These are phyloP conservation scores for Phialophora macrospora DNA, from an alignment of 2,329 filamentous ascomycete genomes.

Conservation along the genomic window DNA sequence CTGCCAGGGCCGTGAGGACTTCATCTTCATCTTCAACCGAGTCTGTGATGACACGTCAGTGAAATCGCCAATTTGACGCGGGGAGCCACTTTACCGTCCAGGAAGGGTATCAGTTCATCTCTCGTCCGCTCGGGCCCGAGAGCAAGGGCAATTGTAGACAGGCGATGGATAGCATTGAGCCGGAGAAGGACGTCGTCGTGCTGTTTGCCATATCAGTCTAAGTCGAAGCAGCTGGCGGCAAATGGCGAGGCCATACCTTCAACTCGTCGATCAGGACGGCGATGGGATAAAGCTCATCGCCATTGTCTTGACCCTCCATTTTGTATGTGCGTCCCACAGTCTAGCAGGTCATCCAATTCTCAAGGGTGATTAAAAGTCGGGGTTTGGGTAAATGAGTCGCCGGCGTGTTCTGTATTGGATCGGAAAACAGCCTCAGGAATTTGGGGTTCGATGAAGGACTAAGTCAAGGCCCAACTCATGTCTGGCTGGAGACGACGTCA, in stretches of 20 bases:
- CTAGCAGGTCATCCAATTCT: constrained; percentile 40
- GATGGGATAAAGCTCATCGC: constrained; percentile 99
- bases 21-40: constrained; percentile 99
- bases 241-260: constrained; percentile 69
- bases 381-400: constrained; percentile 9
- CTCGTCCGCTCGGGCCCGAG: constrained; percentile 94
- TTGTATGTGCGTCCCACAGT: constrained; percentile 52
- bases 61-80: constrained; percentile 37
- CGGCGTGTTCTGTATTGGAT: constrained; percentile 5
- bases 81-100: constrained; percentile 74
- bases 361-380: constrained; percentile 17
- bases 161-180: constrained; percentile 96
- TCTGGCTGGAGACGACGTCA: constrained; percentile 25
- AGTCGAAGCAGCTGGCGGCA: background rate
- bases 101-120: constrained; percentile 97
- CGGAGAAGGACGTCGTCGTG: constrained; percentile 98
- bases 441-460: constrained; percentile 13
- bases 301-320: constrained; percentile 92
- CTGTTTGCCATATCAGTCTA: constrained; percentile 56
- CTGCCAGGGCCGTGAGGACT: constrained; percentile 93
- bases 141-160: constrained; percentile 96
- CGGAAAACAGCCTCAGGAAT: constrained; percentile 4
- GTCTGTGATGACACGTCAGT: constrained; percentile 61
- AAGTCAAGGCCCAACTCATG: constrained; percentile 26
- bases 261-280: constrained; percentile 99